Base-by-base conservation (phyloP, 2,329 filamentous ascomycete species). In the Pseudogymnoascus verrucosus region DNA sequence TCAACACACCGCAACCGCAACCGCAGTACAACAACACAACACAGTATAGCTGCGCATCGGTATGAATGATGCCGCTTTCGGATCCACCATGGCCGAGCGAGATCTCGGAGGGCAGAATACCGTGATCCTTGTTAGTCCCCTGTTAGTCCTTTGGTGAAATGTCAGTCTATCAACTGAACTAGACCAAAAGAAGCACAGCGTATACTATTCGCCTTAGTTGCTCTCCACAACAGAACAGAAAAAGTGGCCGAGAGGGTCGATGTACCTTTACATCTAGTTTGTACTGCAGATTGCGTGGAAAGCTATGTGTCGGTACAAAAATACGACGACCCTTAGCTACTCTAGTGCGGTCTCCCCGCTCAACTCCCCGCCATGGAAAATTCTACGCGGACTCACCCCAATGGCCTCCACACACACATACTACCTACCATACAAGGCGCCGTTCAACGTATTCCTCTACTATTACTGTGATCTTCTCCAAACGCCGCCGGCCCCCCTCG, bases 41-140 rank as follows among this genome's bases (percentile, higher is more conserved):
- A 51, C 44, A 51, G 23, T 21, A 31, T 23, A 14, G n/a, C 47
- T 31, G 47, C 8, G 8, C 28, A 12, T 34, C 26, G 51, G 51
- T 57, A 34, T 34, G 2, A 7, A 7, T 57, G 51, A 19, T 57
- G 51, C 51, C 51, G 51, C 51, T 34, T 57, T 34, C 51, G 51
- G 51, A 57, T 57, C 51, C 51, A 57, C 51, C n/a, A 11, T 34
- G 51, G 51, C 51, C 51, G 51, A 57, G 51, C 51, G 51, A 57
- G 51, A 57, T 57, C 51, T 34, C 10, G 10, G 26, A 34, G 28
- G 8, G 26, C 51, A 57, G 28, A n/a, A 57, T 21, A 57, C 26
- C 8, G 26, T 4, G 6, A 57, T 21, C 28, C 28, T 12, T 57
- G 51, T 57, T 57, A 57, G 51, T 14, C 28, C 19, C 51, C 21